Evolutionary conservation across 129 eudicot species (phyloP), one percentile per base, ranked within the genome.

Genomic region (Ambrosia artemisiifolia): DNA sequence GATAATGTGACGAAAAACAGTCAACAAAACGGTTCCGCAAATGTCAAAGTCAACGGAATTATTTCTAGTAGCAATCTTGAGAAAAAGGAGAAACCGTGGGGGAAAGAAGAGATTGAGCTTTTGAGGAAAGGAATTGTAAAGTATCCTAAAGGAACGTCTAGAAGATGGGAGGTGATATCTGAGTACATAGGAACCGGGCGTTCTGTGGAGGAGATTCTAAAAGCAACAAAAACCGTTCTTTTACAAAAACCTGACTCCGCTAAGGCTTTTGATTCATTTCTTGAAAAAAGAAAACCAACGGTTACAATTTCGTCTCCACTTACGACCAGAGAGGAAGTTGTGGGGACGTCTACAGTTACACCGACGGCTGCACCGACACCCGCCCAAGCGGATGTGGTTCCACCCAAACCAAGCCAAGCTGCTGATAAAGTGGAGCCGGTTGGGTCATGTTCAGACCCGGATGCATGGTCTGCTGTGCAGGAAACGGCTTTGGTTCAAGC

Each of bases 191-290:
- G 99, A 12, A 88, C 99, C 0, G 89, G 82, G 38, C 81, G 99
- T 67, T 84, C 96, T 0, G 97, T 94, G 9, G 99, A 94, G 63
- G 99, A 90, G 89, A 94, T 94, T 73, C 78, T 94, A 43, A 94
- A 90, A 76, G 99, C 99, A 66, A 90, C 97, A 32, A 94, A 94
- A 84, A 88, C 96, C 0, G 96, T 94, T 74, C 91, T 94, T 40
- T 86, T 94, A 43, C 99, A 94, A 59, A 94, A 88, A 81, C 99
- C 99, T 3, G 99, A 90, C 65, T 82, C 93, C 12, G 82, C 97
- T 3, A 94, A 94, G 82, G 99, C 97, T 1, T 94, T 94, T 73
- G 99, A 94, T 71, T 90, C 99, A 17, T 94, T 94, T 83, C 99
- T 94, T 49, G 99, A 90, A 77, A 94, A 94, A 69, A 83, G 99